phyloP scores from a whole-genome alignment of 75 land plant species.

The Chamaecyparis obtusa region DNA sequence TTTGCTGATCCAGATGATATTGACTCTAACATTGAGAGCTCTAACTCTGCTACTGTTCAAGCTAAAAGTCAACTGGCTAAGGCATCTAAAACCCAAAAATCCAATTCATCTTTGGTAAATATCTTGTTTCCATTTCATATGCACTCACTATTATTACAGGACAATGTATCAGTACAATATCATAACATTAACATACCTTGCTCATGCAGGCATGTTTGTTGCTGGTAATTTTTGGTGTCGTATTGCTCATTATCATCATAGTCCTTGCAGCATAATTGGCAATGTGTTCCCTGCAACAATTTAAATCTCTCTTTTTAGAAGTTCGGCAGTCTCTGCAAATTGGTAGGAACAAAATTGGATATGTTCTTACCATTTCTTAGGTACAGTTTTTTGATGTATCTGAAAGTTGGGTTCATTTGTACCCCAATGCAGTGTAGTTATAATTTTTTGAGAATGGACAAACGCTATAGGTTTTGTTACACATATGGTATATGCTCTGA shows the following conservation, averaged over 20 bases:
- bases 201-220: slow-evolving; percentile 50
- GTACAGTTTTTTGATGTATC: not conserved
- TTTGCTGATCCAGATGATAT: slow-evolving; percentile 40
- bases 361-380: not conserved
- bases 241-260: slow-evolving; percentile 50
- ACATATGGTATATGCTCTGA: not conserved
- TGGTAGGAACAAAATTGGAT: not conserved
- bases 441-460: not conserved
- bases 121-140: not conserved
- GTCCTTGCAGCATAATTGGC: slow-evolving; percentile 31
- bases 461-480: not conserved
- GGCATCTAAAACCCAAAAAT: slow-evolving; percentile 50
- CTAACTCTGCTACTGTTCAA: slow-evolving; percentile 37
- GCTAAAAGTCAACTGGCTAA: slow-evolving; percentile 49
- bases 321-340: not conserved
- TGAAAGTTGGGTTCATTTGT: not conserved
- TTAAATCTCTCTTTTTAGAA: not conserved
- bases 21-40: slow-evolving; percentile 41
- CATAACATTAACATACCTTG: not conserved
- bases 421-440: not conserved
- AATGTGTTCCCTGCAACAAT: not conserved
- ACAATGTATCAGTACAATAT: not conserved
- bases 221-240: slow-evolving; percentile 55
- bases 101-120: slow-evolving; percentile 45
- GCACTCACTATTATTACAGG: not conserved